Evolutionary conservation across 2,329 filamentous ascomycete genomes (phyloP).

Genomic region (Cephalotrichum gorgonifer): DNA sequence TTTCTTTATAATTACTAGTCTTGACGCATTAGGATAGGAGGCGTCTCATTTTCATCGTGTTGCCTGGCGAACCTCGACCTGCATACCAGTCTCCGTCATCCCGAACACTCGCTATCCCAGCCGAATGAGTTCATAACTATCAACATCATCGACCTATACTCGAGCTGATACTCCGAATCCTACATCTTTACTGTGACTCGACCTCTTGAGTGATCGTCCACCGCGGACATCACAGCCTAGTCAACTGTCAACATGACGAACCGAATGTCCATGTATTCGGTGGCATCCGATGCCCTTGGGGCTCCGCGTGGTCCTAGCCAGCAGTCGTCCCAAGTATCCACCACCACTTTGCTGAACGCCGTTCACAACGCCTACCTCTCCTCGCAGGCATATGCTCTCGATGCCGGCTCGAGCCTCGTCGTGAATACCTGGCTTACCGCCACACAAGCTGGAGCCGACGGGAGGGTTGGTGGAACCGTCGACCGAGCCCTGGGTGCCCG

Average conservation of each 20-base stretch:
- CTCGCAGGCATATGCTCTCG: conserved; percentile 72
- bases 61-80: background rate
- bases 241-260: conserved; percentile 38
- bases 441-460: conserved; percentile 57
- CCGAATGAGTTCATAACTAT: background rate
- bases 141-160: background rate
- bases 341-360: conserved; percentile 83
- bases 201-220: conserved; percentile 1
- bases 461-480: conserved; percentile 64
- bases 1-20: conserved; percentile 1
- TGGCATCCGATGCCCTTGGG: conserved; percentile 52
- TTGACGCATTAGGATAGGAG: background rate
- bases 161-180: background rate
- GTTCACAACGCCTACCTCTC: conserved; percentile 83
- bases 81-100: background rate
- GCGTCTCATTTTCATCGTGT: background rate
- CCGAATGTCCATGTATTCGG: conserved; percentile 60
- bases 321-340: conserved; percentile 73
- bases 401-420: conserved; percentile 81
- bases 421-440: conserved; percentile 95
- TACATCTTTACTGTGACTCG: background rate
- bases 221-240: conserved; percentile 4
- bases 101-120: background rate
- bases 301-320: conserved; percentile 49
- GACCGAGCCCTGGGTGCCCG: conserved; percentile 68